Evolutionary conservation across 73 alveolate species (phyloP).

Genomic region (Paramecium tetraurelia): DNA sequence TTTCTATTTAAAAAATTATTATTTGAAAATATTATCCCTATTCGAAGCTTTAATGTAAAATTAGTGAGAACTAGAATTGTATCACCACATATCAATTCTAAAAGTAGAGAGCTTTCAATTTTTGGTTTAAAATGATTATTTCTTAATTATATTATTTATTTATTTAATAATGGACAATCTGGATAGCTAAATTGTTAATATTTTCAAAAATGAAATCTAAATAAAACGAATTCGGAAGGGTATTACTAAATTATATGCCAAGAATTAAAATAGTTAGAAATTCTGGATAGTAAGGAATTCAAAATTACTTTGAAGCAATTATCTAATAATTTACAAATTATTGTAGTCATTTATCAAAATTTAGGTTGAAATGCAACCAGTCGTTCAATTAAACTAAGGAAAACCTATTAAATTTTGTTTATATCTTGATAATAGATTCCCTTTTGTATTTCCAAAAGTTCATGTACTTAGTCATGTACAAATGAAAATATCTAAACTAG

Average conservation of each 20-base stretch:
- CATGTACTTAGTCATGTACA: slow-evolving; percentile 36
- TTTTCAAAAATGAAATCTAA: slow-evolving; percentile 38
- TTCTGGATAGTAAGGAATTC: neutral
- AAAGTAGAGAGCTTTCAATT: neutral
- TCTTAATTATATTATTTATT: neutral
- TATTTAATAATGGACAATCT: neutral
- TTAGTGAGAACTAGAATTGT: neutral
- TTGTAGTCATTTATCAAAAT: neutral
- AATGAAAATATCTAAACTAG: neutral
- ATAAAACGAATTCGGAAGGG: slow-evolving; percentile 20
- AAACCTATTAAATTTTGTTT: neutral
- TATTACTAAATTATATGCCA: neutral
- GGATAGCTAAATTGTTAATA: neutral
- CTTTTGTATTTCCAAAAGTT: slow-evolving; percentile 35
- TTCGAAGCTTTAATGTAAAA: neutral
- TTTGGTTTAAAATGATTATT: neutral
- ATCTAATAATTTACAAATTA: neutral
- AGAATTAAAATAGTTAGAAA: neutral
- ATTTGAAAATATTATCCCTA: neutral
- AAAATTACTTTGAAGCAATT: neutral
- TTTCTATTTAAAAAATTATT: neutral
- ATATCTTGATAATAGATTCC: neutral
- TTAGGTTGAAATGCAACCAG: slow-evolving; percentile 4
- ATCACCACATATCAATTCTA: neutral
- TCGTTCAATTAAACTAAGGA: neutral